phyloP scores from a whole-genome alignment of 768 basidiomycete species.

The Pleurotus eryngii region DNA sequence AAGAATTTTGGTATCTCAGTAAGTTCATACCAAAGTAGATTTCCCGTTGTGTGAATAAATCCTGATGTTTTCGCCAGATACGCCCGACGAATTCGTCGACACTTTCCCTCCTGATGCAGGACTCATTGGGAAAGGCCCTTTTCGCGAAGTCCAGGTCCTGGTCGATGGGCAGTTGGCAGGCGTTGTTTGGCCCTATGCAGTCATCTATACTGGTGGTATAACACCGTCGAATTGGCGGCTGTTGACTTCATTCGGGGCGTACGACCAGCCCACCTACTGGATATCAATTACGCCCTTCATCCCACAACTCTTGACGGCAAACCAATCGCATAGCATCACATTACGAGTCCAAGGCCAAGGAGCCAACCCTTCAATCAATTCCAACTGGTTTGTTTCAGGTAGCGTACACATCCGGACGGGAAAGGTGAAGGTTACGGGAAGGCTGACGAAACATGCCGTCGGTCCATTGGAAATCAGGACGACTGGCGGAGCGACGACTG shows the following conservation, averaged over 20 bases:
- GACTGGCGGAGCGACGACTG: constrained; percentile 34
- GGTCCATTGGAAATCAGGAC: constrained; percentile 38
- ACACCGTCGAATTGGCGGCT: constrained; percentile 49
- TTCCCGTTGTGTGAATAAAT: too few species aligned
- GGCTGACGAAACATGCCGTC: constrained; percentile 44
- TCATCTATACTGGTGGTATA: constrained; percentile 62
- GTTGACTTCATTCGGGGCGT: constrained; percentile 59
- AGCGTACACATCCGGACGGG: constrained; percentile 49
- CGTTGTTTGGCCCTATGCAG: constrained; percentile 48
- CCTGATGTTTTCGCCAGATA: constrained; percentile 36
- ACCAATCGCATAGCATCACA: constrained; percentile 49
- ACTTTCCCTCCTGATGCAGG: constrained; percentile 42
- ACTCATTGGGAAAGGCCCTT: constrained; percentile 49
- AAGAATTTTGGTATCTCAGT: constrained; percentile 62
- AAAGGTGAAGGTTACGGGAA: constrained; percentile 48
- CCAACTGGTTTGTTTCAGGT: constrained; percentile 63
- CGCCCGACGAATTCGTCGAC: constrained; percentile 45
- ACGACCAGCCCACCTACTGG: constrained; percentile 63
- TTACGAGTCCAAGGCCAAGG: constrained; percentile 58
- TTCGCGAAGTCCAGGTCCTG: constrained; percentile 59
- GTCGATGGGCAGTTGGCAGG: constrained; percentile 54
- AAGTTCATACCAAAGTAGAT: constrained; percentile 10
- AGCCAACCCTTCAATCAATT: constrained; percentile 47
- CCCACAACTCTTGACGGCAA: constrained; percentile 36
- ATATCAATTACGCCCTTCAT: constrained; percentile 63